Conservation (phyloP, 495 filamentous ascomycete genomes). For the Margaritispora aquatica region DNA sequence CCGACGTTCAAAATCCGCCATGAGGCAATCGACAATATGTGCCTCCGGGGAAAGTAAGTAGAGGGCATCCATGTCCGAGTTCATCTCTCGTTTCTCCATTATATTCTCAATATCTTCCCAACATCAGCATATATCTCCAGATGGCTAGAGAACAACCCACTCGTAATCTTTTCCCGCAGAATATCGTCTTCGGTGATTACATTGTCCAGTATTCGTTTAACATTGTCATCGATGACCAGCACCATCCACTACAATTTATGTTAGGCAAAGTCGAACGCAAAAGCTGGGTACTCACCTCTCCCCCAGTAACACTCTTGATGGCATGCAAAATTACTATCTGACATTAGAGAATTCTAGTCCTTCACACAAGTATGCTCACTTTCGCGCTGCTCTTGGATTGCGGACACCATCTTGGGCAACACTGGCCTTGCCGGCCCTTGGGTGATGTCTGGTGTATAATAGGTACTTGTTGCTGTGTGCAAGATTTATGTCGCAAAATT, state of each 20-base stretch:
- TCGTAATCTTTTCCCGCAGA: slow-evolving; percentile 88
- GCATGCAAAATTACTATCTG: slow-evolving; percentile 44
- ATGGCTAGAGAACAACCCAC: slow-evolving; percentile 43
- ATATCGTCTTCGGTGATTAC: slow-evolving; percentile 91
- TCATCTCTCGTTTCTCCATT: slow-evolving; percentile 71
- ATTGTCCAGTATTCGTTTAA: slow-evolving; percentile 77
- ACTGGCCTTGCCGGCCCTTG: neutral
- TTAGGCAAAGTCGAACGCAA: slow-evolving; percentile 10
- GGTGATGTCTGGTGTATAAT: too few species aligned
- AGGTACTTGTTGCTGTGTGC: too few species aligned
- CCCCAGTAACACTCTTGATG: slow-evolving; percentile 46
- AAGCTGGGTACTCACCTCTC: slow-evolving; percentile 38
- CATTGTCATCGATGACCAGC: slow-evolving; percentile 75
- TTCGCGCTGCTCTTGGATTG: slow-evolving; percentile 38
- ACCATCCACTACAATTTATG: slow-evolving; percentile 80
- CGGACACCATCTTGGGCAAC: slow-evolving; percentile 24
- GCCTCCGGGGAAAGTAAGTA: slow-evolving; percentile 82
- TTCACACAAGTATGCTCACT: slow-evolving; percentile 24
- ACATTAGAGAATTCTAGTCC: neutral
- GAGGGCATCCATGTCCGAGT: slow-evolving; percentile 85
- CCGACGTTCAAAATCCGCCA: slow-evolving; percentile 81
- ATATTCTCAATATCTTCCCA: slow-evolving; percentile 80
- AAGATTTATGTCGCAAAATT: too few species aligned
- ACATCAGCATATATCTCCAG: slow-evolving; percentile 23
- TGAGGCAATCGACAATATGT: slow-evolving; percentile 85